These are phyloP conservation scores for Discostella stelligera DNA, from an alignment of 352 stramenopile genomes.

Conservation along the genomic window DNA sequence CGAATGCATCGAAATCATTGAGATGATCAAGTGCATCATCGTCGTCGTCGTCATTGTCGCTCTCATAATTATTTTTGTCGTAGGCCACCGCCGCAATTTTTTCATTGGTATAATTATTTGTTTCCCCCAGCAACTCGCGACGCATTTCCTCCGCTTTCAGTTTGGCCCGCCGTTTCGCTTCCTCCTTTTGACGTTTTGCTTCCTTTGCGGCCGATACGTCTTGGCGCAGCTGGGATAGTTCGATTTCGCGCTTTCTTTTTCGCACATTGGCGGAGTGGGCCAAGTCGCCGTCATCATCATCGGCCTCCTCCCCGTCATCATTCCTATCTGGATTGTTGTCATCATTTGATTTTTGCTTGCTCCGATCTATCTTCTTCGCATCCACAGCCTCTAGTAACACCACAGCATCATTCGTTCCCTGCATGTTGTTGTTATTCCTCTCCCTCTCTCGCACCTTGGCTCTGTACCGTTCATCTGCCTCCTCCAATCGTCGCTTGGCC, in stretches of 20 bases:
- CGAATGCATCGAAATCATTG: conserved; percentile 10
- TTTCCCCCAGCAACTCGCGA: conserved; percentile 47
- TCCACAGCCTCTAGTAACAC: conserved; percentile 3
- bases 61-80: conserved; percentile 10
- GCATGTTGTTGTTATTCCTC: conserved; percentile 7
- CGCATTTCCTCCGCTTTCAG: conserved; percentile 50
- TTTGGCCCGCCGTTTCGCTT: conserved; percentile 20
- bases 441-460: conserved; percentile 34
- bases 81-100: conserved; percentile 7
- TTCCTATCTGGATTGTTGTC: conserved; percentile 26
- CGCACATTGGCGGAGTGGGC: conserved; percentile 45
- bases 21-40: conserved; percentile 1
- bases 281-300: conserved; percentile 25
- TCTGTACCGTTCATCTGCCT: conserved; percentile 56
- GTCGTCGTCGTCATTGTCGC: conserved; percentile 8
- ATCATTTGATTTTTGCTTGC: conserved; percentile 19
- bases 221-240: conserved; percentile 35
- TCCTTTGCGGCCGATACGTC: conserved; percentile 18
- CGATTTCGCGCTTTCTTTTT: conserved; percentile 24
- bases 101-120: conserved; percentile 20
- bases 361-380: conserved; percentile 2
- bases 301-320: conserved; percentile 12
- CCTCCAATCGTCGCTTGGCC: conserved; percentile 66
- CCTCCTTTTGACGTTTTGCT: conserved; percentile 26
- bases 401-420: neutral